These are phyloP conservation scores for Cucurbita moschata DNA, from an alignment of 306 rosid species.

Conservation along the genomic window DNA sequence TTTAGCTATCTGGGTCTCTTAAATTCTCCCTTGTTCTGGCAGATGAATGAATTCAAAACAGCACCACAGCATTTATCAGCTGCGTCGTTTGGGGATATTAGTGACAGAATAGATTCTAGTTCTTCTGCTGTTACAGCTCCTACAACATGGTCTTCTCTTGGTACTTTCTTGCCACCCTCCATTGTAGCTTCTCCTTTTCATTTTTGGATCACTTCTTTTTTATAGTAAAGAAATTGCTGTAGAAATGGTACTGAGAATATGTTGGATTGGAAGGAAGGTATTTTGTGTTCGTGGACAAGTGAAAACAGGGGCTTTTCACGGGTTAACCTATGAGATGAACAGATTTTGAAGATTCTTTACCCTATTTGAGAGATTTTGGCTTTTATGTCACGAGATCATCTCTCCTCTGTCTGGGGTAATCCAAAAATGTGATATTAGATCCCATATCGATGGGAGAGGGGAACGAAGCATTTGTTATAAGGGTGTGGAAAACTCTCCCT, in stretches of 20 bases:
- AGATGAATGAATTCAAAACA: constrained; percentile 71
- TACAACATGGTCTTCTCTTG: constrained; percentile 49
- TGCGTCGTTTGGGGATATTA: constrained; percentile 31
- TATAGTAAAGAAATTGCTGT: background rate
- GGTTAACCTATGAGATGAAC: constrained; percentile 1
- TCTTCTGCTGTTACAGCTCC: constrained; percentile 38
- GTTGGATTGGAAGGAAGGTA: background rate
- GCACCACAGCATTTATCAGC: constrained; percentile 18
- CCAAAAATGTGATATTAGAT: too few species aligned
- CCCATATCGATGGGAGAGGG: too few species aligned
- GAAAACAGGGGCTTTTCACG: constrained; percentile 1
- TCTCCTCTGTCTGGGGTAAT: background rate
- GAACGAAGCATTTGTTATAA: too few species aligned
- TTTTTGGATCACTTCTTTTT: background rate
- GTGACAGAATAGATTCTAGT: constrained; percentile 43
- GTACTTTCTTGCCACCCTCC: background rate
- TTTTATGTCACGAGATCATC: constrained; percentile 8
- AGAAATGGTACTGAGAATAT: background rate
- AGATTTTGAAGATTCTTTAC: constrained; percentile 1
- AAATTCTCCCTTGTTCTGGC: background rate
- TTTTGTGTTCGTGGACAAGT: background rate
- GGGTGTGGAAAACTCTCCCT: too few species aligned
- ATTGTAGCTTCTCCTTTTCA: background rate
- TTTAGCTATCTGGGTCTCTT: background rate
- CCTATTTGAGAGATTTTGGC: background rate